Base-by-base conservation (phyloP, 1,284 basidiomycete species). In the Sporisorium reilianum region DNA sequence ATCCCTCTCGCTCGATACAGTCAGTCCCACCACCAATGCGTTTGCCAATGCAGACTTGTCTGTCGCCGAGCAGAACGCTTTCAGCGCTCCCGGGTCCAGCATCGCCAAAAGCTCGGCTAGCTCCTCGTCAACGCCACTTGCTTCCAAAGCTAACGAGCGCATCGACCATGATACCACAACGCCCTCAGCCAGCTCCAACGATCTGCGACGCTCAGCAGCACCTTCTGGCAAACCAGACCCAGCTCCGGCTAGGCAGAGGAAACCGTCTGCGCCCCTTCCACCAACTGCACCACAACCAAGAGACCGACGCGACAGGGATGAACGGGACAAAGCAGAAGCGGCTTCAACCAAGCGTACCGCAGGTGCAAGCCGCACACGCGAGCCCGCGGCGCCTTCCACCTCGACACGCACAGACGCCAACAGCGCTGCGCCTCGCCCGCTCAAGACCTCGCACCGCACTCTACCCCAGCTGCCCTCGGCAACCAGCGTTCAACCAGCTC, bases 401-500 rank as follows among this genome's bases (percentile, higher is more conserved):
- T 60, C 57, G n/a, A 26, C 44, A 26, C 64, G 61, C 12, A 28
- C 52, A 18, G 69, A 72, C 18, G 22, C 49, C 28, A 40, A 10
- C 38, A 60, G 26, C 34, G 28, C 55, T 16, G 34, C 60, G 1
- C 23, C 42, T 7, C 67, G 61, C 38, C 38, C 61, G 7, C 48
- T 74, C 34, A 71, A 75, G 48, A 60, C 73, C 0, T 58, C 64
- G 3, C 61, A 70, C 32, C 58, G 69, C 22, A 66, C 55, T 25
- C 45, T 70, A 34, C 75, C 77, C 23, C 77, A 72, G 49, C 69
- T 80, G 20, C 80, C 78, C 20, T 75, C 73, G 18, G 78, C 77
- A 14, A 58, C 54, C 28, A 69, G 58, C 46, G 64, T 79, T 30
- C 58, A 52, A 18, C 72, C 72, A 11, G 79, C 80, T 10, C 71